Base-by-base conservation (phyloP, 495 filamentous ascomycete species). In the Neurospora terricola region DNA sequence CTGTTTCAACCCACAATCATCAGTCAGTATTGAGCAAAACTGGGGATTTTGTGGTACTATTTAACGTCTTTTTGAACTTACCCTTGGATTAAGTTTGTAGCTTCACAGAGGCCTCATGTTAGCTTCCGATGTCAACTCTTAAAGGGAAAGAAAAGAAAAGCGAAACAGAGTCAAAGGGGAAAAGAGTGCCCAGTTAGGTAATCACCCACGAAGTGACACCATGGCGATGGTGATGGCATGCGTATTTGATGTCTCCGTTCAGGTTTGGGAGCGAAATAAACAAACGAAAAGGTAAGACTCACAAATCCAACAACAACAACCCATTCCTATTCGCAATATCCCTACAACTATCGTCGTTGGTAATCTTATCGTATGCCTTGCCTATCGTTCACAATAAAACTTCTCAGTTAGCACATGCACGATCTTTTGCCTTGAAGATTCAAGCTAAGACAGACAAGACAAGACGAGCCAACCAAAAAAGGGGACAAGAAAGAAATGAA, bases 41-140 rank as follows among this genome's bases (percentile, higher is more conserved):
- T n/a, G n/a, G n/a, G n/a, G n/a, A n/a, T n/a, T n/a, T n/a, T n/a
- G n/a, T n/a, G n/a, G n/a, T n/a, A n/a, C n/a, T n/a, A n/a, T n/a
- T n/a, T n/a, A n/a, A n/a, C 4, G 38, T 37, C 5, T 21, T 5
- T 45, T 43, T n/a, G n/a, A 18, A 75, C 76, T 79, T 72, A 80
- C 77, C 70, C 70, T 73, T 11, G 77, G 78, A 70, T 79, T 79
- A 14, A 80, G 72, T 36, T 38, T 38, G 45, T 80, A 80, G 69
- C 78, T 80, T 48, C 38, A 1, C 14, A 4, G 40, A 42, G 18
- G 21, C 1, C 62, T 1, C 5, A 34, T 45, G 48, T 70, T 10
- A 69, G 14, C 16, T 0, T 43, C n/a, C 18, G 0, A 16, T 38
- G 23, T 21, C 37, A 30, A 23, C 11, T 16, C 2, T 54, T 68